Evolutionary conservation across 768 basidiomycete genomes (phyloP).

Genomic region (Lanmaoa rubissima): DNA sequence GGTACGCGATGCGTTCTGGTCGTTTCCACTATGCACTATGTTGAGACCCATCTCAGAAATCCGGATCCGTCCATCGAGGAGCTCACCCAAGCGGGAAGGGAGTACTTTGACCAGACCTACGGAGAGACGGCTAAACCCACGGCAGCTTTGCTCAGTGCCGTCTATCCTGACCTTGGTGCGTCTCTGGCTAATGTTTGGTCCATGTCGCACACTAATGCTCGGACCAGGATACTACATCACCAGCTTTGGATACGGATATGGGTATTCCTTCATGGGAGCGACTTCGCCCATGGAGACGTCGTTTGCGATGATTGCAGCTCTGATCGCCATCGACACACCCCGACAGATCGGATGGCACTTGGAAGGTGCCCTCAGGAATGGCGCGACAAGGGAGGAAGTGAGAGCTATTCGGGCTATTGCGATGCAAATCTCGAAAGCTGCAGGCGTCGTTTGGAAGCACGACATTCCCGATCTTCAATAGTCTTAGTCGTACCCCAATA

Average conservation of each 20-base stretch:
- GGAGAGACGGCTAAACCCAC: constrained; percentile 53
- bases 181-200: not conserved
- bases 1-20: constrained; percentile 34
- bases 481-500: not conserved
- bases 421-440: constrained; percentile 46
- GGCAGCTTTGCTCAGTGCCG: constrained; percentile 43
- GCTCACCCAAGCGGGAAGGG: constrained; percentile 41
- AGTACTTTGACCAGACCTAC: constrained; percentile 49
- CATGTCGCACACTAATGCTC: not conserved
- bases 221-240: constrained; percentile 51
- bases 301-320: constrained; percentile 57
- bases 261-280: constrained; percentile 48
- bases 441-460: constrained; percentile 52
- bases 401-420: constrained; percentile 54
- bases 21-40: not conserved
- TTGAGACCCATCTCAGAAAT: constrained; percentile 33
- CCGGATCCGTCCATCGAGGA: constrained; percentile 41
- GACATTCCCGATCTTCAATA: constrained; percentile 45
- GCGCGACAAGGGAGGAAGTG: constrained; percentile 52
- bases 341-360: constrained; percentile 69
- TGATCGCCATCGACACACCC: constrained; percentile 61
- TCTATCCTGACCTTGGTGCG: constrained; percentile 67
- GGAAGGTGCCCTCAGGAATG: constrained; percentile 50
- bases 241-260: constrained; percentile 55
- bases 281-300: constrained; percentile 55